phyloP scores from a whole-genome alignment of 2,329 filamentous ascomycete genomes.

The Colletotrichum endophyticum region DNA sequence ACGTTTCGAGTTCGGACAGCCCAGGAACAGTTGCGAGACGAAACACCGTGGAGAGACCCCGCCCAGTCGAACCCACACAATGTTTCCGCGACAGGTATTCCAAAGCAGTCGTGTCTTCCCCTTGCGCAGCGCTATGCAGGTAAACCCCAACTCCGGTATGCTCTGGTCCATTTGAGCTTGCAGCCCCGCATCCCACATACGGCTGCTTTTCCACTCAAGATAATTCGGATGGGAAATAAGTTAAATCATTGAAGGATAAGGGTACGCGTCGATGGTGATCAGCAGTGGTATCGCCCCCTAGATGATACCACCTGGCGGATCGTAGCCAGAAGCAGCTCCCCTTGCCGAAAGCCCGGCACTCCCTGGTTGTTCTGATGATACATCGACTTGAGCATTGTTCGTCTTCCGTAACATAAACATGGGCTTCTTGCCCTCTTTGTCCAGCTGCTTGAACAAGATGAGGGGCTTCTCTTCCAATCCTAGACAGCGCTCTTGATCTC shows the following conservation, averaged over 20 bases:
- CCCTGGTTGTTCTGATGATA: conserved; percentile 49
- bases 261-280: conserved; percentile 8
- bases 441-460: conserved; percentile 95
- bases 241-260: conserved; percentile 11
- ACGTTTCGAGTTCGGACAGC: conserved; percentile 12
- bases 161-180: conserved; percentile 7
- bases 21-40: conserved; percentile 16
- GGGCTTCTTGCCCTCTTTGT: conserved; percentile 95
- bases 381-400: conserved; percentile 56
- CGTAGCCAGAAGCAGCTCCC: conserved; percentile 53
- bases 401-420: conserved; percentile 96
- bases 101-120: conserved; percentile 15
- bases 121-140: conserved; percentile 21
- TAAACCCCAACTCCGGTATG: conserved; percentile 19
- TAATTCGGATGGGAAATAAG: background rate
- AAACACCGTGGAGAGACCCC: conserved; percentile 15
- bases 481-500: conserved; percentile 95
- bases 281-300: conserved; percentile 30
- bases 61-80: conserved; percentile 6
- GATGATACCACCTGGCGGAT: conserved; percentile 66
- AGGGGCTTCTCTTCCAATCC: conserved; percentile 92
- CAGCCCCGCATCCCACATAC: background rate
- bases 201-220: conserved; percentile 2
- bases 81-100: conserved; percentile 16
- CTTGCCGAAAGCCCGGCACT: conserved; percentile 55